phyloP scores from a whole-genome alignment of 345 rosid species.

The Eucalyptus microcorys region DNA sequence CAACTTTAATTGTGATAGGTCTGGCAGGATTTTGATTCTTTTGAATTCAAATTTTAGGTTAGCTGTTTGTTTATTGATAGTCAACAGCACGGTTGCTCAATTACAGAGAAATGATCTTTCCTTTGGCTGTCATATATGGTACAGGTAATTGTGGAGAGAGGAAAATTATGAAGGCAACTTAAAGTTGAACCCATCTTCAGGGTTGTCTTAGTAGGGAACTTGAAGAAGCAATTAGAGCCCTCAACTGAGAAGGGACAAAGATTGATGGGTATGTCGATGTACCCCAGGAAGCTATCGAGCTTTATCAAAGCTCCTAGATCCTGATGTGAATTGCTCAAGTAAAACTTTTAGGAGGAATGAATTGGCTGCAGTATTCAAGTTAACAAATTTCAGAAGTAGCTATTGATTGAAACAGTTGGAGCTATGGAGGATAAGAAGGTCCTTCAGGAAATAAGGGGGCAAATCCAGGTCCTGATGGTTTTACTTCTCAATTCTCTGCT shows the following conservation, averaged over 20 bases:
- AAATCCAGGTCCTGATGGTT: not conserved
- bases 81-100: not conserved
- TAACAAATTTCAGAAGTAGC: not conserved
- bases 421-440: not conserved
- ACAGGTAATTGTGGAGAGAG: not conserved
- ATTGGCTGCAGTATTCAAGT: not conserved
- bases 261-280: not conserved
- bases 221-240: not conserved
- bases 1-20: not conserved
- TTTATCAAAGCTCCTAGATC: not conserved
- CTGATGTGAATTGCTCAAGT: not conserved
- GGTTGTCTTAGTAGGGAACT: not conserved
- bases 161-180: not conserved
- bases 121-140: not conserved
- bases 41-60: not conserved
- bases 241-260: not conserved
- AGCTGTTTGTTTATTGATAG: not conserved
- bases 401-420: not conserved
- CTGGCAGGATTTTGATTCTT: not conserved
- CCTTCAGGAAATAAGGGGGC: not conserved
- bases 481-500: not conserved
- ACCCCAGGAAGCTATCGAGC: not conserved
- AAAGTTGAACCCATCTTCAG: not conserved
- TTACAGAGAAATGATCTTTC: not conserved
- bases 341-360: not conserved